A percentile compares a stretch with the other conserved stretches of the same genome.
Evolutionary conservation across 192 early-diverging fungal species (phyloP).

Genomic region (Gonapodya sp.): DNA sequence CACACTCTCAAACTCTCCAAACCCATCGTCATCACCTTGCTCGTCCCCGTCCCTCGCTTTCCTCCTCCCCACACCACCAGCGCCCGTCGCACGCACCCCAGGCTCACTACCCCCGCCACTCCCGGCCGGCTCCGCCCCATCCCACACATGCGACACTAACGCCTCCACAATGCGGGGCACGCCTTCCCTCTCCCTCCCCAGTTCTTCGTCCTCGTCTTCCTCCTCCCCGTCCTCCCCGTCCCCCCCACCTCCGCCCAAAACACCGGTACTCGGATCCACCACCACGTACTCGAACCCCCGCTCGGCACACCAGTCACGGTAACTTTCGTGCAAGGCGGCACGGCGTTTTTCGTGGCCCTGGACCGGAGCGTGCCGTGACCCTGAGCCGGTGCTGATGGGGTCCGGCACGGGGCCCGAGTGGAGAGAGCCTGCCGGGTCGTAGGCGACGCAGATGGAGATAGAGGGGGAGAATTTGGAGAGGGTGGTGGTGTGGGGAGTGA

Average conservation of each 20-base stretch:
- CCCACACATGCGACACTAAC: not conserved
- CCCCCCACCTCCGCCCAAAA: not conserved
- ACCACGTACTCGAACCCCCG: constrained; percentile 6
- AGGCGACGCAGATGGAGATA: not conserved
- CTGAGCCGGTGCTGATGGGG: not conserved
- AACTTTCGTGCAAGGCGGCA: not conserved
- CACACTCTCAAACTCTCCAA: not conserved
- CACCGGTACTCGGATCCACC: not conserved
- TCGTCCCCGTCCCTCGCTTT: no score
- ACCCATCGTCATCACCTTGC: not conserved
- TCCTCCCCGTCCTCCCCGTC: not conserved
- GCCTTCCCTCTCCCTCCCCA: not conserved
- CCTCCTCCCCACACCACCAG: not conserved
- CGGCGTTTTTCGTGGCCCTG: no score
- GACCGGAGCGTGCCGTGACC: not conserved
- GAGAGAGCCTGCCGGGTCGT: not conserved
- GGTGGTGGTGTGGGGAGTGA: not conserved
- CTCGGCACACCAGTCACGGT: constrained; percentile 6
- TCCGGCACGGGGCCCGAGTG: not conserved
- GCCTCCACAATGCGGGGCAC: constrained; percentile 3
- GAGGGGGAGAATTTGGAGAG: not conserved
- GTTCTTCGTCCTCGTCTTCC: not conserved
- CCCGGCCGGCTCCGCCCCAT: not conserved
- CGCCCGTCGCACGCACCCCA: not conserved
- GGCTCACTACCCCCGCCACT: not conserved